Evolutionary conservation across 2,329 filamentous ascomycete species (phyloP), one percentile per base, ranked within the genome.

Genomic region (Phoma sp.): DNA sequence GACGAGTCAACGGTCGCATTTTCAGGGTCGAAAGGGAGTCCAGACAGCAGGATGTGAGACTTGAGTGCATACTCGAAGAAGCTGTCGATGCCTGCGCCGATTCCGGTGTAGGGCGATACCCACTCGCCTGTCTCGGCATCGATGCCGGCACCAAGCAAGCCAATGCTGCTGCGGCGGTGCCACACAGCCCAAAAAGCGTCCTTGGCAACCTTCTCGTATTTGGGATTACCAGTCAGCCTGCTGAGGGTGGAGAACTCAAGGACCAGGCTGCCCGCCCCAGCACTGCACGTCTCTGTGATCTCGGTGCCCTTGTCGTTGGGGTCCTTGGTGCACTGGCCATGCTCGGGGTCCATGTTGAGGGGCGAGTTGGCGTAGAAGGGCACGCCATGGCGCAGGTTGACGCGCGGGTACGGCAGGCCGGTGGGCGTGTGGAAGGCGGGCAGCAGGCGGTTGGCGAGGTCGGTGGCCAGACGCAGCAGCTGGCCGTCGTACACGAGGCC

Each of bases 1-100:
- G 93, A 80, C 0, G 89, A 89, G 47, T 80, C 71, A 60, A 91
- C 86, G 58, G 89, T 83, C 46, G 86, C 83, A 2, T 84, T 66
- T 10, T 59, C 51, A 4, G 68, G 37, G 39, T 77, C 66, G 55
- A 73, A 75, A 0, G 77, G 73, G 5, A 80, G 86, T 1, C 91
- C 90, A 2, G 93, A 96, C 22, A 98, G 84, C 23, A 99, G 77
- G 55, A 99, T 90, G 70, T 96, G 88, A 14, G 92, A 92, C 76
- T 99, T 99, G 67, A 98, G 83, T 3, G 95, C 93, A 75, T 99
- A 99, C 77, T 99, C 95, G 69, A 96, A 98, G 78, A 99, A 99
- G 76, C 93, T 97, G 77, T 99, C 95, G 68, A 96, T 91, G 35
- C 95, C 95, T 7, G 95, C 95, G 44, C 95, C 95, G 64, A 99